Evolutionary conservation across 768 basidiomycete genomes (phyloP), one percentile per base, ranked within the genome.

Genomic region (Kwoniella newhampshirensis): DNA sequence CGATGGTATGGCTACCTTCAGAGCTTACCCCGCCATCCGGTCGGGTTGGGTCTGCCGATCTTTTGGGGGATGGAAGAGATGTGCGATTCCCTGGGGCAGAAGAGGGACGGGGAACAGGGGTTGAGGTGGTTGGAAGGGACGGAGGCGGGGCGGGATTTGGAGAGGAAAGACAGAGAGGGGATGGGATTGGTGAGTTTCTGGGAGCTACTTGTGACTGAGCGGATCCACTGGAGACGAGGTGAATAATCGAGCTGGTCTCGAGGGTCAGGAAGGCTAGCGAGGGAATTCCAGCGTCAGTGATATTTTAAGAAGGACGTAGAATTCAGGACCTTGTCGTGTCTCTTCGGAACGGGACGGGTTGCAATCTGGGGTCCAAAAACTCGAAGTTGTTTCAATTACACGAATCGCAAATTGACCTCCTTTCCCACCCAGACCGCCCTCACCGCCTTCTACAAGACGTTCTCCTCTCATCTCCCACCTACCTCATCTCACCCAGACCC

Each of bases 1-100:
- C 44, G 48, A 21, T 80, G 73, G 64, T 69, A 53, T 17, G 75
- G 72, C 13, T 80, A 78, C 56, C 54, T 80, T 3, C 76, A 75
- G 44, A 62, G 63, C 6, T 52, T 78, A 23, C 79, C 79, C 0
- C 59, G 70, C 6, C 54, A 58, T 0, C 43, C 55, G 3, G 61
- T 77, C 2, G 41, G 40, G 11, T 52, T 58, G 3, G 41, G 77
- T 17, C 17, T 70, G 20, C 78, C 75, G 0, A 36, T 70, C 17
- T 66, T 80, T 5, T 81, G 79, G 79, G 50, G 54, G 23, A 25
- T 61, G 1, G 49, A 62, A 30, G 59, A 63, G 15, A 32, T 71
- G n/a, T n/a, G n/a, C n/a, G n/a, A n/a, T n/a, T n/a, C n/a, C n/a
- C n/a, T n/a, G n/a, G n/a, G n/a, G n/a, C n/a, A n/a, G 6, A 71